Evolutionary conservation across 2,329 filamentous ascomycete species (phyloP).

Genomic region (Botrytis deweyae): DNA sequence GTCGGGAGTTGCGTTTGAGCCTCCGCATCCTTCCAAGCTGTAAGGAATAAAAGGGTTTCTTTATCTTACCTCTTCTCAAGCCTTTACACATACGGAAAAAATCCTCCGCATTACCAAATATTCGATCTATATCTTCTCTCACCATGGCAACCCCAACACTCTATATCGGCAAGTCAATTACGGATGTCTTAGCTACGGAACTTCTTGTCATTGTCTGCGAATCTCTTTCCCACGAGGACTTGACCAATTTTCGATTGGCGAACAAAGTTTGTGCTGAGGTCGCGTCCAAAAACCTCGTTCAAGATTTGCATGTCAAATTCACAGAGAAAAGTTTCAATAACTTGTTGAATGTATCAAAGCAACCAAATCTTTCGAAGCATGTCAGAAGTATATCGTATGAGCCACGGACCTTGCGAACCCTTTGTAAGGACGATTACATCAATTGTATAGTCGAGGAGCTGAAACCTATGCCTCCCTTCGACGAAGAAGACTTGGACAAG

Average conservation of each 20-base stretch:
- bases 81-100: neutral
- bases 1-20: too few species aligned
- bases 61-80: neutral
- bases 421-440: neutral
- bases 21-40: neutral
- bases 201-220: neutral
- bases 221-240: neutral
- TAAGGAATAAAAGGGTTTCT: neutral
- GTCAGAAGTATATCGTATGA: conserved; percentile 2
- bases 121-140: neutral
- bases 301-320: neutral
- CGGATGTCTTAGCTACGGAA: neutral
- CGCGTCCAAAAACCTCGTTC: neutral
- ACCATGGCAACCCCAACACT: neutral
- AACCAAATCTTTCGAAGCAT: neutral
- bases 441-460: neutral
- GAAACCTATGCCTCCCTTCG: neutral
- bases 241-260: neutral
- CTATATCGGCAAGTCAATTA: neutral
- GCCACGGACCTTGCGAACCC: neutral
- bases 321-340: neutral
- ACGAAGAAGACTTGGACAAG: neutral
- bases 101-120: neutral
- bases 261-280: neutral
- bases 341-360: neutral